Evolutionary conservation across 2,329 filamentous ascomycete species (phyloP).

Genomic region (Trichoderma arundinaceum): DNA sequence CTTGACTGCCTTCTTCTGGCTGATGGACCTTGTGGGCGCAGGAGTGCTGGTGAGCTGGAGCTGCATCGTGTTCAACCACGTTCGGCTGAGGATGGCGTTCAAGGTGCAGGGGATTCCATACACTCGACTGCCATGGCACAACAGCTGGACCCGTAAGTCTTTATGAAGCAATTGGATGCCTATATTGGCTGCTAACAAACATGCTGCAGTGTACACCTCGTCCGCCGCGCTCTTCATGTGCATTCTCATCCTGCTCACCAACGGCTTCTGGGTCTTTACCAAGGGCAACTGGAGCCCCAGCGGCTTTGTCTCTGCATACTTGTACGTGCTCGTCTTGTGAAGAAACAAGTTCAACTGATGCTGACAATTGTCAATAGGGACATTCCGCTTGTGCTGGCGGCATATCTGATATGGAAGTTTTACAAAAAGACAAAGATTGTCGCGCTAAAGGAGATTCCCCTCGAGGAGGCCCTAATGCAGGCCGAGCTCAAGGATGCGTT

Average conservation of each 20-base stretch:
- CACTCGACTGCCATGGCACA: slow-evolving; percentile 64
- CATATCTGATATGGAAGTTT: slow-evolving; percentile 69
- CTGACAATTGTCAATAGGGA: slow-evolving; percentile 50
- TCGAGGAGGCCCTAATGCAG: slow-evolving; percentile 58
- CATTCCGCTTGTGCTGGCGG: slow-evolving; percentile 61
- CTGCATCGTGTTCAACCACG: slow-evolving; percentile 63
- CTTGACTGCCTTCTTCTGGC: slow-evolving; percentile 69
- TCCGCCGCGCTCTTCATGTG: slow-evolving; percentile 64
- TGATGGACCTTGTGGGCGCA: slow-evolving; percentile 65
- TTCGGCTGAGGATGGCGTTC: slow-evolving; percentile 60
- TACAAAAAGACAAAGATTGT: slow-evolving; percentile 65
- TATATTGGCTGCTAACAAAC: slow-evolving; percentile 23
- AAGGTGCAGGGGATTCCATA: slow-evolving; percentile 59
- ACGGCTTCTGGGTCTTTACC: slow-evolving; percentile 69
- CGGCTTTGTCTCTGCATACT: slow-evolving; percentile 65
- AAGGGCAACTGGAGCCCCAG: slow-evolving; percentile 62
- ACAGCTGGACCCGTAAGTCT: slow-evolving; percentile 63
- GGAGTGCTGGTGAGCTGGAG: slow-evolving; percentile 70
- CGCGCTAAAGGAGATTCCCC: slow-evolving; percentile 56
- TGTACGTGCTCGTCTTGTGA: slow-evolving; percentile 52
- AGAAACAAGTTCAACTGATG: not conserved
- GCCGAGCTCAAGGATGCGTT: slow-evolving; percentile 25
- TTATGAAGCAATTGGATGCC: not conserved
- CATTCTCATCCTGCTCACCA: slow-evolving; percentile 70
- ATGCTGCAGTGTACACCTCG: slow-evolving; percentile 60